Base-by-base conservation (phyloP, 768 basidiomycete genomes). In the Coprinopsis strossmayeri region DNA sequence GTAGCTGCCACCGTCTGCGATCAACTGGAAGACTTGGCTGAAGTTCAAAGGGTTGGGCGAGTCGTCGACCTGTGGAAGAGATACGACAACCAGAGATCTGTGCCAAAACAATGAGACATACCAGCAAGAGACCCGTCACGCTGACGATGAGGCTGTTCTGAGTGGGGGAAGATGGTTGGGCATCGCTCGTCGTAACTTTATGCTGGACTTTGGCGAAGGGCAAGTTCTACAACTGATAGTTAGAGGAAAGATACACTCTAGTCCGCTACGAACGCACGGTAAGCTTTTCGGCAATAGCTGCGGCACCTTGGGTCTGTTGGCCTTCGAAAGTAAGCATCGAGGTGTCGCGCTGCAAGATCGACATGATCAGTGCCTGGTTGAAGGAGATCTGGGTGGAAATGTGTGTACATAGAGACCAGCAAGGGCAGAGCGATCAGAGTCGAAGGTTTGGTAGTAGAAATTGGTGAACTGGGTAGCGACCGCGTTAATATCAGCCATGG, bases 321-420 rank as follows among this genome's bases (percentile, higher is more conserved):
- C 75, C 77, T 67, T 98, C 93, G 66, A 78, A 97, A 5, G 84
- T 79, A 59, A 97, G 69, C 90, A 94, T 95, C 10, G 94, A 97
- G 46, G 57, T 41, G 11, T 72, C 67, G 52, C 92, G 81, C 95
- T 97, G 63, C 34, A 57, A 54, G 55, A 51, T 56, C 49, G 37
- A 39, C 44, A 21, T 23, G 24, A 50, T 50, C 49, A 50, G 49
- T 25, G 2, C 5, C 26, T 34, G 30, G 23, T 40, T 50, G 2
- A 17, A 20, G 5, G 24, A 26, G 21, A 38, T 42, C 25, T 0
- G 52, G 38, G 38, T 18, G 42, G 46, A 43, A 46, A 25, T 34
- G 23, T 44, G 81, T 87, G 57, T 52, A 97, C 95, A 68, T 96
- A 97, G 66, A 97, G 83, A 27, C 67, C 38, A 2, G 53, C 56